Evolutionary conservation across 2,329 filamentous ascomycete genomes (phyloP), one percentile per base, ranked within the genome.

Genomic region (Pseudogymnoascus sp.): DNA sequence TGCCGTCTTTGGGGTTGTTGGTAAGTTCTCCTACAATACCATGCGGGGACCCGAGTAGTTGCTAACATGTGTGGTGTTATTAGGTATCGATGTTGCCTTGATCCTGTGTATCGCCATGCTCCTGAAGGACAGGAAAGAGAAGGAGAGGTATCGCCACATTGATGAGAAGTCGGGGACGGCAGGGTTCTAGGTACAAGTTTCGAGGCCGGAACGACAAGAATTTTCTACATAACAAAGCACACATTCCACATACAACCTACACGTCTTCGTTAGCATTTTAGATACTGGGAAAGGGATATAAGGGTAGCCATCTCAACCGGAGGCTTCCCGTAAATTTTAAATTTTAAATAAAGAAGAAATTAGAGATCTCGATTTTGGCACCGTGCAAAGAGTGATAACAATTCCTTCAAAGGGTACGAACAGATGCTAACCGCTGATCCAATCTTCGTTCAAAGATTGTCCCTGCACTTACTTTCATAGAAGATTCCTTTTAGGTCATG

Each of bases 111-210:
- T 88, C 11, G 86, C 88, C 31, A 91, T 91, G 75, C 79, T 94
- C 50, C 79, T 91, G 70, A 92, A 92, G 80, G 87, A 91, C 70
- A 85, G 90, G 72, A 89, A 88, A 76, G 90, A 94, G 78, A 84
- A 85, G 70, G 86, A 89, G 75, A 82, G 90, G 65, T 94, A 91
- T 77, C 84, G 85, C 64, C 82, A 89, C 71, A 92, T 94, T 70
- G 90, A 93, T 72, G 85, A 91, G 80, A 94, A 94, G 84, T 83
- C 76, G 66, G 84, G 86, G 61, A 76, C 77, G 67, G 75, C 80
- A 61, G 75, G 78, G 33, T 83, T 82, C 73, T 82, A 77, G 71
- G 44, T 7, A 3, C n/a, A 35, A 12, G 18, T 14, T 31, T 35
- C n/a, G 28, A 21, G n/a, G 28, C 5, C 7, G 10, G 25, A 5